Evolutionary conservation across 2,329 filamentous ascomycete species (phyloP).

Genomic region (Metarhizium album): DNA sequence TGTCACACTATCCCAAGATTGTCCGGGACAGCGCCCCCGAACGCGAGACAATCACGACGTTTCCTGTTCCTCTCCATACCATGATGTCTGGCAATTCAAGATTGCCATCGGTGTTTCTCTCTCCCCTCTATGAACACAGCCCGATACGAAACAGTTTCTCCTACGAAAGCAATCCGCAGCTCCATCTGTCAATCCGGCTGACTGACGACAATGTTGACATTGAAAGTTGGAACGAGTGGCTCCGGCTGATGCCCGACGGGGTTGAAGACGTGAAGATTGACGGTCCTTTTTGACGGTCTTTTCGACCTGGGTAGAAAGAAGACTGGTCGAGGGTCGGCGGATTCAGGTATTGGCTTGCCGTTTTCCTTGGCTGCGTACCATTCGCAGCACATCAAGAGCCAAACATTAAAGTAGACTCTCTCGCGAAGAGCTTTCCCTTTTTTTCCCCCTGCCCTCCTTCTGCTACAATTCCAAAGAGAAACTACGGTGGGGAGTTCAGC

Average conservation of each 20-base stretch:
- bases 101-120: slow-evolving; percentile 45
- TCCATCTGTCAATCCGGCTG: slow-evolving; percentile 40
- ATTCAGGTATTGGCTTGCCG: not conserved
- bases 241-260: slow-evolving; percentile 46
- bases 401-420: not conserved
- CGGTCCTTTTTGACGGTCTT: slow-evolving; percentile 29
- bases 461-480: not conserved
- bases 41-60: slow-evolving; percentile 34
- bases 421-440: not conserved
- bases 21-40: slow-evolving; percentile 39
- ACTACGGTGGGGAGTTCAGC: not conserved
- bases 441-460: not conserved
- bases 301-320: slow-evolving; percentile 6
- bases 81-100: slow-evolving; percentile 43
- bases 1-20: slow-evolving; percentile 40
- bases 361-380: not conserved
- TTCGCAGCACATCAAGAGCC: not conserved
- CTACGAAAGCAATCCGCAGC: slow-evolving; percentile 33
- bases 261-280: slow-evolving; percentile 46
- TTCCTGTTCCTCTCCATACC: slow-evolving; percentile 43
- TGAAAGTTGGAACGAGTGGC: slow-evolving; percentile 47
- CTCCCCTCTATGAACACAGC: slow-evolving; percentile 34
- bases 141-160: slow-evolving; percentile 27
- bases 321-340: not conserved
- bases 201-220: slow-evolving; percentile 39